Evolutionary conservation across 2,329 filamentous ascomycete genomes (phyloP).

Genomic region (Trichoderma atroviride): DNA sequence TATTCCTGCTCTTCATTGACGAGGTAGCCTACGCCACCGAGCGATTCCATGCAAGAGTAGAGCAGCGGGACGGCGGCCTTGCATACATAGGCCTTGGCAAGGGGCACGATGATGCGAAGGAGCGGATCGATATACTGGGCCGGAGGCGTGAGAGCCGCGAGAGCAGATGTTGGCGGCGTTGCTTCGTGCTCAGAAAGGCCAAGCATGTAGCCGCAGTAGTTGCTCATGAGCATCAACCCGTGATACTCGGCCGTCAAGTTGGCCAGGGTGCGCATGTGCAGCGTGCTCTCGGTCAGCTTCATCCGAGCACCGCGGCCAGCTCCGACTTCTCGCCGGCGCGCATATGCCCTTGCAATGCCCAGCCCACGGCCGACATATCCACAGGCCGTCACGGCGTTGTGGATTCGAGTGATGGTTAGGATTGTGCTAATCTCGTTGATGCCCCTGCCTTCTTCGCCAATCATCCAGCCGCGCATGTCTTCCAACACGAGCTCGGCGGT

Average conservation of each 20-base stretch:
- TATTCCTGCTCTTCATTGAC: slow-evolving; percentile 64
- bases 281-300: slow-evolving; percentile 53
- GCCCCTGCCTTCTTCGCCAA: slow-evolving; percentile 68
- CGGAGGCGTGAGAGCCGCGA: slow-evolving; percentile 40
- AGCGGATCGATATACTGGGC: slow-evolving; percentile 45
- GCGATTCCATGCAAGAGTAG: slow-evolving; percentile 62
- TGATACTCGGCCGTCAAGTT: slow-evolving; percentile 58
- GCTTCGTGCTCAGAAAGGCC: slow-evolving; percentile 54
- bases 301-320: slow-evolving; percentile 47
- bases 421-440: slow-evolving; percentile 69
- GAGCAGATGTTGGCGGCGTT: slow-evolving; percentile 28
- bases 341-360: slow-evolving; percentile 59
- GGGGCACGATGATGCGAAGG: slow-evolving; percentile 60
- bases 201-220: slow-evolving; percentile 57
- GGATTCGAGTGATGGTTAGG: slow-evolving; percentile 66
- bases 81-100: slow-evolving; percentile 62
- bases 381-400: slow-evolving; percentile 57
- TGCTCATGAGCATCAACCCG: slow-evolving; percentile 57
- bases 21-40: slow-evolving; percentile 69
- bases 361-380: slow-evolving; percentile 60
- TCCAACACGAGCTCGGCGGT: slow-evolving; percentile 72
- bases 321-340: slow-evolving; percentile 57
- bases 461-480: slow-evolving; percentile 64
- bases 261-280: slow-evolving; percentile 63
- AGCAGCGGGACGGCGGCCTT: slow-evolving; percentile 53